These are phyloP conservation scores for Martiniozyma asiatica DNA, from an alignment of 1,139 yeast species.

Conservation along the genomic window DNA sequence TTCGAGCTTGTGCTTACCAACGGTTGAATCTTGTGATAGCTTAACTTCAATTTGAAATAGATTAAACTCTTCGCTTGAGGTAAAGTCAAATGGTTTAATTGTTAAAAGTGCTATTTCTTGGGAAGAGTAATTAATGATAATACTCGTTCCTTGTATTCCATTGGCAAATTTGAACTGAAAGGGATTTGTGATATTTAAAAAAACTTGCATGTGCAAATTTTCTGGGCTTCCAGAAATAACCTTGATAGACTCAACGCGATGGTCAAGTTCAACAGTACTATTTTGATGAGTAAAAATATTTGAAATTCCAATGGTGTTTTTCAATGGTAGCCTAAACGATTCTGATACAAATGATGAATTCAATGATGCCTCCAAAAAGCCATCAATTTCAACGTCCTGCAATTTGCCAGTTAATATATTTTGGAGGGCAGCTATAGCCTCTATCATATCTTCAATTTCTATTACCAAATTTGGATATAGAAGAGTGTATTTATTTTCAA, in stretches of 20 bases:
- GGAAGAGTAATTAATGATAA: conserved; percentile 6
- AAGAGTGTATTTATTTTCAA: background rate
- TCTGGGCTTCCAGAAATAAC: background rate
- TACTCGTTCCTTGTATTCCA: background rate
- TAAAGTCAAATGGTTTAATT: conserved; percentile 5
- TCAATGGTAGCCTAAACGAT: background rate
- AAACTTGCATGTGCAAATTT: background rate
- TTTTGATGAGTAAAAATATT: too few relatives aligned
- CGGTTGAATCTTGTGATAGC: conserved; percentile 1
- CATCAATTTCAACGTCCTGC: background rate
- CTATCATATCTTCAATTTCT: background rate
- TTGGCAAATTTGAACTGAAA: background rate
- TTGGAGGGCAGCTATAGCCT: background rate
- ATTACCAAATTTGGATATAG: background rate
- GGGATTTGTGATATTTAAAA: conserved; percentile 3
- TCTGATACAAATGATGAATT: conserved; percentile 1
- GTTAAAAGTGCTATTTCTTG: conserved; percentile 13
- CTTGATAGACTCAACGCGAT: too few relatives aligned
- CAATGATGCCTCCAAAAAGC: background rate
- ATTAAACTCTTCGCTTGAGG: conserved; percentile 5
- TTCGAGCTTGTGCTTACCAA: conserved; percentile 17
- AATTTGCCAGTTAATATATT: background rate
- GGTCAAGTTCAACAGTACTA: too few relatives aligned
- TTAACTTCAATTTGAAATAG: conserved; percentile 9
- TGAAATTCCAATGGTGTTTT: too few relatives aligned